Evolutionary conservation across 148 eudicot species (phyloP).

Genomic region (Cornus florida): DNA sequence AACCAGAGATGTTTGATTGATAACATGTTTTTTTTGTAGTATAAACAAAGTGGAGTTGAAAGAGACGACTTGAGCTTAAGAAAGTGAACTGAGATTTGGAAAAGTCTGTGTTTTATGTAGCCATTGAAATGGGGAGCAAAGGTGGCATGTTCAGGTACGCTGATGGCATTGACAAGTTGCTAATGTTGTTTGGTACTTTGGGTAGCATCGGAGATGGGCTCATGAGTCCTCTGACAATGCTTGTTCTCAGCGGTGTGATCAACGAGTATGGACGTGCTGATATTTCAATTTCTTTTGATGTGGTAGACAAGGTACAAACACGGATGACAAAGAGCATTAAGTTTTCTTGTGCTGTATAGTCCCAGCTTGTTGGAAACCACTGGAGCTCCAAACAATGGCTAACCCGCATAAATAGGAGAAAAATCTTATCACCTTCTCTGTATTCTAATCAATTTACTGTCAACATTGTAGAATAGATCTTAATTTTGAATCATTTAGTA

Average conservation of each 20-base stretch:
- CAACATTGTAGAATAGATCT: background rate
- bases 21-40: too few species aligned
- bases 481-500: background rate
- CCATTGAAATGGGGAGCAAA: conserved; percentile 22
- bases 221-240: conserved; percentile 39
- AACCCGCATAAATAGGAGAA: background rate
- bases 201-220: conserved; percentile 53
- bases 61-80: background rate
- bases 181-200: conserved; percentile 38
- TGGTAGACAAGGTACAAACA: conserved; percentile 35
- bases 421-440: background rate
- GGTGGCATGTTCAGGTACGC: conserved; percentile 38
- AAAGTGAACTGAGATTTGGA: background rate
- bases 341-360: background rate
- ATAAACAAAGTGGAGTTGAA: too few species aligned
- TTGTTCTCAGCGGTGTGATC: conserved; percentile 30
- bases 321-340: background rate
- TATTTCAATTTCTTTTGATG: conserved; percentile 14
- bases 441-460: background rate
- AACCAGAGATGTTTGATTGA: background rate
- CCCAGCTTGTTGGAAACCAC: too few species aligned
- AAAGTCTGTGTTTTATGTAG: background rate
- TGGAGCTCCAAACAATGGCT: too few species aligned
- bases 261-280: conserved; percentile 24
- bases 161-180: conserved; percentile 39